Evolutionary conservation across 352 stramenopile species (phyloP), one percentile per base, ranked within the genome.

Genomic region (Globisporangium takayamanum): DNA sequence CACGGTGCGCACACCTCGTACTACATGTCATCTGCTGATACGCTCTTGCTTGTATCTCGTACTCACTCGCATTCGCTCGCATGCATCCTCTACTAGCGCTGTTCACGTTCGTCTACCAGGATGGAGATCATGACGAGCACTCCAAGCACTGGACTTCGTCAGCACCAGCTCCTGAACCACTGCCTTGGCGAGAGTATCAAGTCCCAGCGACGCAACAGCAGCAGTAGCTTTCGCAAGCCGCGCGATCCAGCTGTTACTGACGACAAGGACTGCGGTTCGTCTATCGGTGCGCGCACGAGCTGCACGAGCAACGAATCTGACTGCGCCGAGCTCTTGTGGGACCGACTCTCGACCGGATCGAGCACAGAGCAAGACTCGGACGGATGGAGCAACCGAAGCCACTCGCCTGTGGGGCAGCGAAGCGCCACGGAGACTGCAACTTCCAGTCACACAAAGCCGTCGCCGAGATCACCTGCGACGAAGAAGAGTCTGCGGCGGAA

Each of bases 241-340:
- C 50, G 57, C 18, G 49, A 63, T 44, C 22, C 33, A 39, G 33
- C 15, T 22, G 16, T 56, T 18, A 18, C 47, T 25, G 26, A 69
- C 6, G 64, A 74, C 41, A 70, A 41, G 22, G 51, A 60, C 36
- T 60, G 52, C 16, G 71, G 73, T 55, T 56, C 73, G 15, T 74
- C 62, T 6, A 77, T 63, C 0, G 69, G 60, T 37, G 63, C 70
- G 5, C 69, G 63, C 26, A 82, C 70, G 14, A 82, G 75, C 47
- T 82, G 68, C 64, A 70, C 69, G 14, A 85, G 73, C 33, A 63
- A 70, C 53, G 71, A 78, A 30, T 54, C 45, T 5, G 64, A 69
- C 44, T 49, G 41, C 28, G 63, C 41, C 10, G 55, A 61, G 47
- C 37, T 61, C 11, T 20, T 67, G 50, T 85, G 73, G 73, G 75